Base-by-base conservation (phyloP, 352 stramenopile species). In the Globisporangium nagaii region DNA sequence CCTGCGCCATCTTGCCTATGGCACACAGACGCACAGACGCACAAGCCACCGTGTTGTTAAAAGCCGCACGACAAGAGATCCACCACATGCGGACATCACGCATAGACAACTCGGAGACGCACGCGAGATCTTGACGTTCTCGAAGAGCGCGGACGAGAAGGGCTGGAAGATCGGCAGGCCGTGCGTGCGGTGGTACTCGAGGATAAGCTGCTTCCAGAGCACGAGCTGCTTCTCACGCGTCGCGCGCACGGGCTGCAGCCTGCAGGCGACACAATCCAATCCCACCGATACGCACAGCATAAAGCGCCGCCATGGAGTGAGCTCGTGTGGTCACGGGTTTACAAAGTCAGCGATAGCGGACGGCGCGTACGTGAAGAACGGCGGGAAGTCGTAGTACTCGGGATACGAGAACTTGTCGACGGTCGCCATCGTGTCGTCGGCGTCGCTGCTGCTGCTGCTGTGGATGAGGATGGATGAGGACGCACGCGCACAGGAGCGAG, bases 141-240 rank as follows among this genome's bases (percentile, higher is more conserved):
- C 81, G 36, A 93, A 93, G 39, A 93, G 68, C 51, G 68, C 53
- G 6, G 81, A 91, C 13, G 62, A 51, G 27, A 82, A 75, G 0
- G 84, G 84, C 63, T 85, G 76, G 53, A 93, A 84, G 19, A 91
- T 58, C 27, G 79, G 79, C 50, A 83, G 66, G n/a, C 67, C 73
- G 54, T 89, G 71, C 51, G 75, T 72, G 55, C 80, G 82, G 60
- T 93, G 84, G 63, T 86, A 91, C 63, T 93, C 81, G 19, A 93
- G 71, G 32, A 93, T 76, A 27, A 93, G 70, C 65, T 90, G 73
- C 73, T 90, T 85, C 84, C 84, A 93, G 32, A 93, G 68, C 53
- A 89, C 74, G 56, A 93, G 72, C 63, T 93, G 84, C 69, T 93
- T 93, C 70, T 93, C 84, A 34, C 84, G 76, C 34, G 84, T 93